phyloP scores from a whole-genome alignment of 768 basidiomycete genomes.

The Epithele typhae region DNA sequence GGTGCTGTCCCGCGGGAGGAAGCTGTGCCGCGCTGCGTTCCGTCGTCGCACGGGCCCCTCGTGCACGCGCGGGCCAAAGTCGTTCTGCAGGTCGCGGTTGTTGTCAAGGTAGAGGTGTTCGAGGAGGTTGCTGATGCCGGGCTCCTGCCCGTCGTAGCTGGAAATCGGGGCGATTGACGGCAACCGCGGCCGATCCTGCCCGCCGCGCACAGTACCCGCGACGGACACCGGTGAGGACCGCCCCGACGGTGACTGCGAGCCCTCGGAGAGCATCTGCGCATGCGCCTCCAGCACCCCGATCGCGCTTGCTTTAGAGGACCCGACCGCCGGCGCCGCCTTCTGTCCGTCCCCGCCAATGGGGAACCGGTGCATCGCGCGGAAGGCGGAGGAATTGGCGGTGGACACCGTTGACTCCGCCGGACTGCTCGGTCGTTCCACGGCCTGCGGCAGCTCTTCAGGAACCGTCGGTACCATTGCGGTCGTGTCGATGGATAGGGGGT shows the following conservation, averaged over 20 bases:
- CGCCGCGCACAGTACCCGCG: slow-evolving; percentile 50
- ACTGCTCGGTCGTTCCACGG: slow-evolving; percentile 61
- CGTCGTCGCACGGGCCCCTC: slow-evolving; percentile 79
- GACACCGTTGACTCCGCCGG: slow-evolving; percentile 83
- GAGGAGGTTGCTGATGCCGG: slow-evolving; percentile 81
- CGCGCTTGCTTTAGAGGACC: slow-evolving; percentile 80
- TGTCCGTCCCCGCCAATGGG: slow-evolving; percentile 74
- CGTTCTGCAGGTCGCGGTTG: slow-evolving; percentile 77
- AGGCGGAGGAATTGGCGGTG: slow-evolving; percentile 56
- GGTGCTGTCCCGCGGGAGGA: slow-evolving; percentile 56
- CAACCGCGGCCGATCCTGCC: slow-evolving; percentile 41
- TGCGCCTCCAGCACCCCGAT: slow-evolving; percentile 79
- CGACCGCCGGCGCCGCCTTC: slow-evolving; percentile 88
- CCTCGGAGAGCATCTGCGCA: slow-evolving; percentile 58
- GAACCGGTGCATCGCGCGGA: slow-evolving; percentile 51
- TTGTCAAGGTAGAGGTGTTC: slow-evolving; percentile 90
- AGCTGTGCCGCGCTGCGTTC: slow-evolving; percentile 64
- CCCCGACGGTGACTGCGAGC: slow-evolving; percentile 70
- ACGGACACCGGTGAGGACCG: slow-evolving; percentile 71
- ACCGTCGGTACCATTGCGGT: slow-evolving; percentile 13
- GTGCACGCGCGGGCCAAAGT: slow-evolving; percentile 88
- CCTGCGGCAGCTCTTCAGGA: slow-evolving; percentile 24
- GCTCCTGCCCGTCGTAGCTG: slow-evolving; percentile 83
- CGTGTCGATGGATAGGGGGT: slow-evolving; percentile 17
- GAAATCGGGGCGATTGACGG: slow-evolving; percentile 60